Base-by-base conservation (phyloP, 257 asterid species). In the Mentha longifolia region DNA sequence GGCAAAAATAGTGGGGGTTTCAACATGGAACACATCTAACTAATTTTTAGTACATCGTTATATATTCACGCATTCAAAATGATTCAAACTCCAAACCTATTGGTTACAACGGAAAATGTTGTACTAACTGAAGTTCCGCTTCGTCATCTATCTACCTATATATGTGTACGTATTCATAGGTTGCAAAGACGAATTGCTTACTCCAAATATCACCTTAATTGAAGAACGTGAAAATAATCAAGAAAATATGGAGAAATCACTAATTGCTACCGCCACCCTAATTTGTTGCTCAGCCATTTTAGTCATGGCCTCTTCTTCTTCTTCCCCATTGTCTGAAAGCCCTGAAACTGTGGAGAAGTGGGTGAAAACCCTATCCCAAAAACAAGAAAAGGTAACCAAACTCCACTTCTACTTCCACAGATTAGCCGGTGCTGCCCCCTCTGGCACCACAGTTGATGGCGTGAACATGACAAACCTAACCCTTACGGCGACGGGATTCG, bases 341-440 rank as follows among this genome's bases (percentile, higher is more conserved):
- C 72, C 72, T 49, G 33, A 50, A 17, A 35, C 33, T 10, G 62
- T 50, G 11, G 19, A 67, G 14, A 67, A 67, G 2, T 67, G 72
- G 72, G 7, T 35, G 1, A 0, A 51, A 67, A 67, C 17, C 72
- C 62, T 67, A 70, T 9, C 16, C 58, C 62, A 51, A 14, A 67
- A 67, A 19, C 50, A 67, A 51, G 47, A 51, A 7, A 67, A 67
- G 72, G 0, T 17, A 13, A 67, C 63, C n/a, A 37, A 67, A 12
- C 62, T 67, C n/a, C 72, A 51, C 30, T 67, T 67, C 39, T 67
- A 67, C 72, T 67, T 67, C 63, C 72, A 67, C 63, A 51, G 63
- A 1, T 6, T 42, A 20, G 58, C 9, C 5, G 67, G 35, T 19
- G 30, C 42, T 25, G 28, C 57, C 56, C 41, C 69, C 55, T 12